phyloP scores from a whole-genome alignment of 805 yeast genomes.

The Priceomyces fermenticarens region DNA sequence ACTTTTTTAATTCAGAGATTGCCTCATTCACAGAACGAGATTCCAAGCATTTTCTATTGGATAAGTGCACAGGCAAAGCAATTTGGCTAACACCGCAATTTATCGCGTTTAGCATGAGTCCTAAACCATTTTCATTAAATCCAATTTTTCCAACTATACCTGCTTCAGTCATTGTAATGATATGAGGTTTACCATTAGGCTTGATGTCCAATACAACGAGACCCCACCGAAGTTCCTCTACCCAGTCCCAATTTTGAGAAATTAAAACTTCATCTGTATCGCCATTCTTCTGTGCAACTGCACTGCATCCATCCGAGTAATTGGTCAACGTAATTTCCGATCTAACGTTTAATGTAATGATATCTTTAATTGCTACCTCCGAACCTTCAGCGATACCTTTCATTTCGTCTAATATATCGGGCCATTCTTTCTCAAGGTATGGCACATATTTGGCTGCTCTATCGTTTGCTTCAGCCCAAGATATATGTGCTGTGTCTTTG shows the following conservation, averaged over 20 bases:
- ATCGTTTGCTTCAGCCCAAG: conserved; percentile 1
- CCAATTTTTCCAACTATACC: conserved; percentile 2
- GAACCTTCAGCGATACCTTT: neutral
- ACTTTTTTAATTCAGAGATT: neutral
- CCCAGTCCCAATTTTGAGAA: conserved; percentile 2
- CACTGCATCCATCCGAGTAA: conserved; percentile 1
- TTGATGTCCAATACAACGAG: neutral
- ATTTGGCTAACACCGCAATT: neutral
- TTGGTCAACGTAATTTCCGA: conserved; percentile 1
- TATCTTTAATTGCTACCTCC: neutral
- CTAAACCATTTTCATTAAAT: neutral
- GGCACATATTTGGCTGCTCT: conserved; percentile 1
- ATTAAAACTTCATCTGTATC: neutral
- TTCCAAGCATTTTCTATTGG: conserved; percentile 1
- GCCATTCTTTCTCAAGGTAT: neutral
- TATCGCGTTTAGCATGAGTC: conserved; percentile 1
- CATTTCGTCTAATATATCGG: conserved; percentile 1
- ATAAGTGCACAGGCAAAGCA: neutral
- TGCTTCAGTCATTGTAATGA: conserved; percentile 1
- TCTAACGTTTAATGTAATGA: conserved; percentile 1
- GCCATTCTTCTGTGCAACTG: neutral
- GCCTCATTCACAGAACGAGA: neutral
- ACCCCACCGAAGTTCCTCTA: neutral
- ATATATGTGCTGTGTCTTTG: neutral
- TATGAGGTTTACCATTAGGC: neutral